Percentiles rank a stretch among this genome's conserved stretches.
These are phyloP conservation scores for Roridomyces roridus DNA, from an alignment of 768 basidiomycete genomes.

Conservation along the genomic window DNA sequence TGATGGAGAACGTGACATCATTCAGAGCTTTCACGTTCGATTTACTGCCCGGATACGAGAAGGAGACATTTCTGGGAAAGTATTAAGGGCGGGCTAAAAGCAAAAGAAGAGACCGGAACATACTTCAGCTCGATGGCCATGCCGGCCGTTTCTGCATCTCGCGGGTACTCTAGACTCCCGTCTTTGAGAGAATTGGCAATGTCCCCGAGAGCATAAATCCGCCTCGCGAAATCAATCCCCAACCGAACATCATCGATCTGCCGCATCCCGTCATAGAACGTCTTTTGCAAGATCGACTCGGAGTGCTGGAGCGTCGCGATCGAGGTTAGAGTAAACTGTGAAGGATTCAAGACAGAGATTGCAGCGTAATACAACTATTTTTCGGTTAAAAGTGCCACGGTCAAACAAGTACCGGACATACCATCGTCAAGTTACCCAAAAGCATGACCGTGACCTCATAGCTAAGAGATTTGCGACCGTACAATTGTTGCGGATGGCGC, in stretches of 20 bases:
- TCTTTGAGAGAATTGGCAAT: constrained; percentile 31
- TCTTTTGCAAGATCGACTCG: constrained; percentile 33
- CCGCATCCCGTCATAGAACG: constrained; percentile 28
- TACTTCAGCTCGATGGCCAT: constrained; percentile 39
- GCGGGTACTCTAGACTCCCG: constrained; percentile 34
- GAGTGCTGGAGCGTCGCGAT: constrained; percentile 49
- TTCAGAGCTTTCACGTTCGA: constrained; percentile 40
- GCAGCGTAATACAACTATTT: constrained; percentile 48
- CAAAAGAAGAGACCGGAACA: constrained; percentile 3
- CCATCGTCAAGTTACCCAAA: constrained; percentile 22
- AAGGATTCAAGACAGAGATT: constrained; percentile 37
- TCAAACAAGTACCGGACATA: neutral
- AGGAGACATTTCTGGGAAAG: constrained; percentile 51
- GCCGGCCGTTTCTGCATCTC: constrained; percentile 24
- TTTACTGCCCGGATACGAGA: constrained; percentile 56
- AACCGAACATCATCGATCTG: constrained; percentile 27
- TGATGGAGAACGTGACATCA: constrained; percentile 49
- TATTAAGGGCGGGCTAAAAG: neutral
- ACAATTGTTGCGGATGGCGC: neutral
- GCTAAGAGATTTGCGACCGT: neutral
- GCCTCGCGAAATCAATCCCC: constrained; percentile 35
- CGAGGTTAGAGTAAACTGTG: constrained; percentile 42
- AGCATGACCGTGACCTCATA: constrained; percentile 1
- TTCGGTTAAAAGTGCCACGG: no score
- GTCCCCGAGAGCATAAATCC: constrained; percentile 34